These are phyloP conservation scores for Apiospora marii DNA, from an alignment of 2,329 filamentous ascomycete species.

Conservation along the genomic window DNA sequence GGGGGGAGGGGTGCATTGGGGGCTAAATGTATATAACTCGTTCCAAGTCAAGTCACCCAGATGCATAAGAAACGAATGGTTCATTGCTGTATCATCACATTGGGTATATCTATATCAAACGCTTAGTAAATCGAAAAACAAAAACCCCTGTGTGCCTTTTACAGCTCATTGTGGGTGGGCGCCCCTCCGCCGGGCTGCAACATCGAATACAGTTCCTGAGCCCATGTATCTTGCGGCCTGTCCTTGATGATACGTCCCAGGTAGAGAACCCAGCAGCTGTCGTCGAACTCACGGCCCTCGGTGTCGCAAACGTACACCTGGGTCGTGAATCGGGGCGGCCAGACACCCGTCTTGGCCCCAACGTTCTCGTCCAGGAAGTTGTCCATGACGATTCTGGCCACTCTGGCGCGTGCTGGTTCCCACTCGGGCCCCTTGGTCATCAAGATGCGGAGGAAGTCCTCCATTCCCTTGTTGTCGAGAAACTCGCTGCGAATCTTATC, in stretches of 20 bases:
- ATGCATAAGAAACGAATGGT: background rate
- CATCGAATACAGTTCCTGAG: conserved; percentile 40
- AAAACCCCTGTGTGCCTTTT: background rate
- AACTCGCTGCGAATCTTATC: conserved; percentile 62
- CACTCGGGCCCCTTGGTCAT: conserved; percentile 55
- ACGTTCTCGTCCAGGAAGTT: conserved; percentile 72
- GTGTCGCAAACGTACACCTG: conserved; percentile 47
- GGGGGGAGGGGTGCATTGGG: background rate
- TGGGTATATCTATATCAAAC: conserved; percentile 21
- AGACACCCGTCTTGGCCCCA: conserved; percentile 64
- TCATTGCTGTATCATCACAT: background rate
- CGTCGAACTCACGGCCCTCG: conserved; percentile 44
- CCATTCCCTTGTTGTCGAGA: conserved; percentile 61
- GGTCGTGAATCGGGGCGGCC: conserved; percentile 53
- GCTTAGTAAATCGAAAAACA: background rate
- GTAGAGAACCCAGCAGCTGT: conserved; percentile 68
- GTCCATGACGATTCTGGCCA: conserved; percentile 67
- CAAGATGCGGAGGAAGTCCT: conserved; percentile 61
- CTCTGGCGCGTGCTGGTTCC: conserved; percentile 59
- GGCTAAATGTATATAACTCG: background rate
- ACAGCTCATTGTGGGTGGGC: conserved; percentile 23
- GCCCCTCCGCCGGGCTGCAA: conserved; percentile 30
- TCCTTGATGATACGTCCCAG: conserved; percentile 50
- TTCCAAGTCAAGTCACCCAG: background rate
- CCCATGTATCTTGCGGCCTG: conserved; percentile 53